Evolutionary conservation across 306 rosid genomes (phyloP).

Genomic region (Coriaria nepalensis): DNA sequence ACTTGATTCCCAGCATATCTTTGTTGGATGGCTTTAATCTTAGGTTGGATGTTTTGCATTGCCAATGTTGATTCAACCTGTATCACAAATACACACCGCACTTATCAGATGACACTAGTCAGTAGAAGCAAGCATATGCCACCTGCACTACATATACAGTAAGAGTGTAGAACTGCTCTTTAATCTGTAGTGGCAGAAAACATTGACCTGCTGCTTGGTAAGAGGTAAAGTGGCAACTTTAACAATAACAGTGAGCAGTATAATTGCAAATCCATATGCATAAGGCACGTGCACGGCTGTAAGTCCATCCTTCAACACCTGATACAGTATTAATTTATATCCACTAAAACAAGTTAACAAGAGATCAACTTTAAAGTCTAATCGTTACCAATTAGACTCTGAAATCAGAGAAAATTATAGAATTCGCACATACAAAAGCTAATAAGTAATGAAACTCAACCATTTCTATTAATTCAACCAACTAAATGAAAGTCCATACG

Average conservation of each 20-base stretch:
- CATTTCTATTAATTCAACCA: neutral
- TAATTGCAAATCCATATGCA: constrained; percentile 90
- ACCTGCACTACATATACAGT: neutral
- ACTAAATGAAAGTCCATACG: neutral
- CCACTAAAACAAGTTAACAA: no score
- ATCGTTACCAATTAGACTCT: no score
- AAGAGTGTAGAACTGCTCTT: neutral
- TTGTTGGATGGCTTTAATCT: constrained; percentile 91
- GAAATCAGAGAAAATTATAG: no score
- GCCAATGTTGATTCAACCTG: constrained; percentile 95
- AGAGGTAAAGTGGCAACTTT: constrained; percentile 69
- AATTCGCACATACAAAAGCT: no score
- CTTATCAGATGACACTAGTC: neutral
- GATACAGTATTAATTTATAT: constrained; percentile 9
- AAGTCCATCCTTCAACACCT: constrained; percentile 82
- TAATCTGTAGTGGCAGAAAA: constrained; percentile 1
- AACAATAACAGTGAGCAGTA: constrained; percentile 75
- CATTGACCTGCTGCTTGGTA: constrained; percentile 87
- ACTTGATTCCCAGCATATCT: constrained; percentile 98
- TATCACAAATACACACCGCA: constrained; percentile 4
- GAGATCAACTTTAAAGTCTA: no score
- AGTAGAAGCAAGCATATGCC: neutral
- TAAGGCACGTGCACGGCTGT: constrained; percentile 76
- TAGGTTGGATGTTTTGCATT: constrained; percentile 98
- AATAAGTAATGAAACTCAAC: no score